Evolutionary conservation across 2,329 filamentous ascomycete genomes (phyloP).

Genomic region (Scytalidium sp.): DNA sequence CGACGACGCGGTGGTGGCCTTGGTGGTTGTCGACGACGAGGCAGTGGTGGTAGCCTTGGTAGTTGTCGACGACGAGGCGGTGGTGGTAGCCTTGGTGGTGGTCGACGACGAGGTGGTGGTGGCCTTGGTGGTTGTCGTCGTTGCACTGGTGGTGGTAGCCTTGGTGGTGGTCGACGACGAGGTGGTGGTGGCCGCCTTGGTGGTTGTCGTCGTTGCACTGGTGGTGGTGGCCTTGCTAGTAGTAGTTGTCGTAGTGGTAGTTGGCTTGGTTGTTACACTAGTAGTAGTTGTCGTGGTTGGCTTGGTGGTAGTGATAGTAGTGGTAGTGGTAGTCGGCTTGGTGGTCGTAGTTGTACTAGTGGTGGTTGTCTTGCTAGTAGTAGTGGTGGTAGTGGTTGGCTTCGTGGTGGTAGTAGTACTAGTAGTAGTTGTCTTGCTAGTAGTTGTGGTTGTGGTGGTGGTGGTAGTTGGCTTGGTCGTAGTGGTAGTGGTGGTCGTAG

Average conservation of each 20-base stretch:
- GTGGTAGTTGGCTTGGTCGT: not conserved
- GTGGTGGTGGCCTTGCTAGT: not conserved
- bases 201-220: not conserved
- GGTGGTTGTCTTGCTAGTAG: not conserved
- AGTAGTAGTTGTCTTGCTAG: not conserved
- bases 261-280: not conserved
- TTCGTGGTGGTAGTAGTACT: not conserved
- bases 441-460: not conserved
- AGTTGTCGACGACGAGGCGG: too few species aligned
- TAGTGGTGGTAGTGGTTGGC: not conserved
- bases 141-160: not conserved
- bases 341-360: not conserved
- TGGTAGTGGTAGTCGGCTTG: not conserved
- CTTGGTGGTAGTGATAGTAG: not conserved
- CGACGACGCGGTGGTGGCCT: not conserved
- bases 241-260: not conserved
- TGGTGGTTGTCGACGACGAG: not conserved
- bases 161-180: not conserved
- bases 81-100: too few species aligned
- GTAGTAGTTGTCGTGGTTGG: not conserved
- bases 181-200: not conserved
- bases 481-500: not conserved
- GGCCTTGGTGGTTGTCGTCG: conserved; percentile 3
- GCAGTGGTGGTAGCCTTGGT: not conserved
- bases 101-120: conserved; percentile 2